phyloP scores from a whole-genome alignment of 345 rosid species.

The Gossypioides kirkii region DNA sequence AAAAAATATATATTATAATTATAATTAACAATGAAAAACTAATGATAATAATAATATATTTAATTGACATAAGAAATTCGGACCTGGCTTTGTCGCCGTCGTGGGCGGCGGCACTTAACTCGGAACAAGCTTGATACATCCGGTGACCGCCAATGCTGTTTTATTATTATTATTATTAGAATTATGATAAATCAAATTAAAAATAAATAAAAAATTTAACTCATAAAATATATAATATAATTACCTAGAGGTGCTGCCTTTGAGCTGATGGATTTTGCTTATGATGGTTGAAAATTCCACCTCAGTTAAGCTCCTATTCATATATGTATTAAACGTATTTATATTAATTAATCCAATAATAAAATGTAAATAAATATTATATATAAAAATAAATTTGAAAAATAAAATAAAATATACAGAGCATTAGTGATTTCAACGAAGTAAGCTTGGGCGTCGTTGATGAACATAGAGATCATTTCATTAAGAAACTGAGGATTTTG shows the following conservation, averaged over 20 bases:
- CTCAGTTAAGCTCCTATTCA: not conserved
- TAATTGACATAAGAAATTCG: not conserved
- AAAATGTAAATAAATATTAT: not conserved
- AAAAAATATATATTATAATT: too few relatives aligned
- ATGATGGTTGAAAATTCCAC: not conserved
- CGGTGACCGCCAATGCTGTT: conserved; percentile 26
- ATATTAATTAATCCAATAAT: not conserved
- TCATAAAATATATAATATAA: not conserved
- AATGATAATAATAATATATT: not conserved
- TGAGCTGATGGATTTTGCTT: not conserved
- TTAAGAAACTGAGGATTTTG: not conserved
- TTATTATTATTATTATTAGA: not conserved
- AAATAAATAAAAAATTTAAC: not conserved
- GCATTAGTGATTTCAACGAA: not conserved
- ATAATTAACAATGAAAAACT: too few relatives aligned
- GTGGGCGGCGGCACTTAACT: conserved; percentile 4
- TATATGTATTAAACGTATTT: not conserved
- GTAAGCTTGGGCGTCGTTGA: not conserved
- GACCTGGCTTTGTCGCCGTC: conserved; percentile 11
- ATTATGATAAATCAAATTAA: not conserved
- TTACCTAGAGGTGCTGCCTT: conserved; percentile 7
- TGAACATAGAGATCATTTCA: not conserved
- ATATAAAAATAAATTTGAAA: not conserved
- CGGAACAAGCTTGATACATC: conserved; percentile 15
- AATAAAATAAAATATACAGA: not conserved